Conservation (phyloP, 2,329 filamentous ascomycete genomes). For the Mycosphaerella arachidis region DNA sequence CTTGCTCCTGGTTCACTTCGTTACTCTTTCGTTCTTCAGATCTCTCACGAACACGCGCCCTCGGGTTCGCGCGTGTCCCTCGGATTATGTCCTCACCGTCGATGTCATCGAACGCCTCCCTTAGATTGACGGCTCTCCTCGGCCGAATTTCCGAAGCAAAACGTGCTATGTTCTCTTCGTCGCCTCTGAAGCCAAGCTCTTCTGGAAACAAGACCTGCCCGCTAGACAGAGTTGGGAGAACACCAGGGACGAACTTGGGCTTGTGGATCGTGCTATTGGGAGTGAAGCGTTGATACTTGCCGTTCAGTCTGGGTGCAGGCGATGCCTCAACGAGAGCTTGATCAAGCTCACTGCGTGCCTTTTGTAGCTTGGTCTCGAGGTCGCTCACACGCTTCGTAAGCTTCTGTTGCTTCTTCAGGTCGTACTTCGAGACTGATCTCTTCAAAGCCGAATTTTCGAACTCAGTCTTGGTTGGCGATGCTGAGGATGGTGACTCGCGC, state of each 20-base stretch:
- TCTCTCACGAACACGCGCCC: slow-evolving; percentile 22
- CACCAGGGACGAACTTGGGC: slow-evolving; percentile 33
- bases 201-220: slow-evolving; percentile 36
- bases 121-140: slow-evolving; percentile 15
- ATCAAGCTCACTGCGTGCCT: slow-evolving; percentile 52
- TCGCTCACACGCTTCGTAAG: slow-evolving; percentile 57
- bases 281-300: slow-evolving; percentile 35
- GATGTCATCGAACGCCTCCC: slow-evolving; percentile 19
- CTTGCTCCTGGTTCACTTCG: slow-evolving; percentile 12
- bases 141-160: slow-evolving; percentile 6
- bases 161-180: slow-evolving; percentile 6
- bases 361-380: slow-evolving; percentile 54
- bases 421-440: slow-evolving; percentile 51
- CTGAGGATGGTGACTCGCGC: slow-evolving; percentile 36
- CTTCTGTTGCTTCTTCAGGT: slow-evolving; percentile 53
- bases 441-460: slow-evolving; percentile 34
- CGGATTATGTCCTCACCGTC: slow-evolving; percentile 22
- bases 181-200: slow-evolving; percentile 12
- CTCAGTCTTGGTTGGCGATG: slow-evolving; percentile 30
- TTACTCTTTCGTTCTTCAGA: slow-evolving; percentile 19
- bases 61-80: slow-evolving; percentile 13
- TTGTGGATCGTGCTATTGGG: slow-evolving; percentile 28
- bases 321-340: slow-evolving; percentile 43
- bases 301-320: slow-evolving; percentile 36
- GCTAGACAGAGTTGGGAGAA: slow-evolving; percentile 37